Base-by-base conservation (phyloP, 306 rosid species). In the Cicer bijugum region DNA sequence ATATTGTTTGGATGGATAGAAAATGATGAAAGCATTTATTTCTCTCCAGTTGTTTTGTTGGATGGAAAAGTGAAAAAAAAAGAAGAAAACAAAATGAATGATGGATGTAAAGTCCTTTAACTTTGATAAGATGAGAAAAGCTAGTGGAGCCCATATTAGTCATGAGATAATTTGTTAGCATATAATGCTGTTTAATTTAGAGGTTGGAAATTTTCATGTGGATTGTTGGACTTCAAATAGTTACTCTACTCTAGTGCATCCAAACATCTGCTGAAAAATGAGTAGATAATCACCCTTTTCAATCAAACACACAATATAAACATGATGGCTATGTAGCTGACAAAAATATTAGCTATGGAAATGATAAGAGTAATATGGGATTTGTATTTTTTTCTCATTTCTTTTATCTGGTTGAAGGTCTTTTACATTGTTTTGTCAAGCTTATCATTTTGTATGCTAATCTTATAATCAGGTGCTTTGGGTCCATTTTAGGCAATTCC, bases 181-280 rank as follows among this genome's bases (percentile, higher is more conserved):
- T 74, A 46, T 23, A 48, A 16, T 15, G 42, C 44, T 47, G 57
- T 70, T 64, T 51, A 15, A 20, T 57, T 40, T 15, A 20, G 20
- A 40, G 50, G 48, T 16, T 47, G 9, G 33, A 47, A 43, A 17
- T 51, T 69, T 69, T 52, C 37, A 40, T 70, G 17, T 69, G 74
- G 57, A 44, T 8, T 52, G n/a, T 65, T 65, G 78, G 57, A 66
- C 79, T 60, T 61, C 68, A 48, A n/a, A 12, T 77, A 43, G 40
- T 10, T 14, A 51, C 8, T 72, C 58, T 51, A 44, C 23, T 62
- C 48, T 37, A 43, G 48, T 20, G 44, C n/a, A 46, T 67, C 66
- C 75, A 42, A 67, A 67, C 50, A 48, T 67, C 14, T 50, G 76
- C 6, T 69, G 66, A 63, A 47, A 71, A 37, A 46, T 71, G 4